Conservation (phyloP, 2,329 filamentous ascomycete genomes). For the Microdochium trichocladiopsis region DNA sequence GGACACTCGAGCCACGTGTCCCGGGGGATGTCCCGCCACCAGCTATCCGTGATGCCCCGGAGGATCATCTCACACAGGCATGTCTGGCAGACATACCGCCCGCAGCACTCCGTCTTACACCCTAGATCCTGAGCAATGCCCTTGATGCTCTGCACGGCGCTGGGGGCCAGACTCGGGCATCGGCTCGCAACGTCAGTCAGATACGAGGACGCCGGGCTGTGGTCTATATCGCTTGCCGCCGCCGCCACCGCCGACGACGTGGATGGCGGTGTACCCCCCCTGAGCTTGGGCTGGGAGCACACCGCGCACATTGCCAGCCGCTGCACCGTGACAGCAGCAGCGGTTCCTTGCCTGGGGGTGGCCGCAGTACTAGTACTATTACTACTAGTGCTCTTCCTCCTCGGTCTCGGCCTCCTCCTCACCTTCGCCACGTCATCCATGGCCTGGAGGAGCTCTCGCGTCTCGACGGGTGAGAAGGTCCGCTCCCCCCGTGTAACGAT, state of each 20-base stretch:
- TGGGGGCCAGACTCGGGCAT: conserved; percentile 1
- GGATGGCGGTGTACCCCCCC: too few species aligned
- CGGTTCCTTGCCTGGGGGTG: too few species aligned
- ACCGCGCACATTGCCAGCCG: conserved; percentile 6
- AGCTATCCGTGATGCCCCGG: conserved; percentile 3
- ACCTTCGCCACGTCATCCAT: conserved; percentile 4
- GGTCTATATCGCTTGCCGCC: too few species aligned
- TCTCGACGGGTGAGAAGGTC: conserved; percentile 4
- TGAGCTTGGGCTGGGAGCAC: conserved; percentile 7
- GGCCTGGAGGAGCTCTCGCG: conserved; percentile 3
- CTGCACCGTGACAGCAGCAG: too few species aligned
- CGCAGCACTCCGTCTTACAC: conserved; percentile 3
- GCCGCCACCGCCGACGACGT: too few species aligned
- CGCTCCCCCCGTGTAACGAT: background rate
- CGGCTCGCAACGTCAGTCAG: conserved; percentile 5
- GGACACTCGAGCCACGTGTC: conserved; percentile 6
- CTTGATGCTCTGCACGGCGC: conserved; percentile 3
- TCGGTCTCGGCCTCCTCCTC: background rate
- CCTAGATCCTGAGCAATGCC: conserved; percentile 4
- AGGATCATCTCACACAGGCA: conserved; percentile 5
- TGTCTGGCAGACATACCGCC: conserved; percentile 6
- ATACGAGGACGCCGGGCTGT: too few species aligned
- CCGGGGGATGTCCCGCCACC: conserved; percentile 5
- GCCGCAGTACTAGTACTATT: too few species aligned
- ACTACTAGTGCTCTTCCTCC: too few species aligned